Percentiles rank a stretch among this genome's conserved stretches.
These are phyloP conservation scores for Purpureocillium lavendulum DNA, from an alignment of 2,329 filamentous ascomycete genomes.

Conservation along the genomic window DNA sequence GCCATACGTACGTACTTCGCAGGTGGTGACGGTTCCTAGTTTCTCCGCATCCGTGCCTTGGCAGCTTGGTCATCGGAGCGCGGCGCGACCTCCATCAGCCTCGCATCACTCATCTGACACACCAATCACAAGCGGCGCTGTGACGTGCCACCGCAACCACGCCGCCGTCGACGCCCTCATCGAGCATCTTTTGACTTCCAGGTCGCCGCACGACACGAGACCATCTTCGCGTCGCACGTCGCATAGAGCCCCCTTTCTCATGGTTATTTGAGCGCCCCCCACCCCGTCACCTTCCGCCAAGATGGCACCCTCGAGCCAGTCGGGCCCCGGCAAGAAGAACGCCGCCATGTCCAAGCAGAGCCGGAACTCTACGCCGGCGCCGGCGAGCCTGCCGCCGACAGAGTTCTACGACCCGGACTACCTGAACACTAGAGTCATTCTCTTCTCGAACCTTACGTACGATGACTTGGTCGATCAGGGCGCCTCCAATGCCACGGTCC, in stretches of 20 bases:
- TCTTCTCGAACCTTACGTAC: conserved; percentile 51
- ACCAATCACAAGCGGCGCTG: conserved; percentile 2
- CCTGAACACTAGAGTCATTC: conserved; percentile 54
- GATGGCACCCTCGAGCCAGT: conserved; percentile 55
- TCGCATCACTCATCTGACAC: conserved; percentile 3
- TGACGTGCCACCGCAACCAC: too few species aligned
- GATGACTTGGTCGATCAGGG: conserved; percentile 63
- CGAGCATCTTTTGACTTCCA: too few species aligned
- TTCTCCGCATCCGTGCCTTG: conserved; percentile 2
- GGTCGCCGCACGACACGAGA: too few species aligned
- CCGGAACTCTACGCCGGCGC: conserved; percentile 65
- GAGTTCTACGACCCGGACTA: conserved; percentile 54
- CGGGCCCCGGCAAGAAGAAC: conserved; percentile 58
- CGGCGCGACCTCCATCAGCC: neutral
- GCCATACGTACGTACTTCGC: too few species aligned
- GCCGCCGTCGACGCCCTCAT: too few species aligned
- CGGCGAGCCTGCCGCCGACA: conserved; percentile 44
- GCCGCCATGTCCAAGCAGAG: conserved; percentile 58
- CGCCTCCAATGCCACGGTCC: conserved; percentile 47
- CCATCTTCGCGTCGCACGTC: too few species aligned
- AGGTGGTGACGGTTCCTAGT: neutral
- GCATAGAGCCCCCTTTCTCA: too few species aligned
- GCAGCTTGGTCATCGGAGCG: too few species aligned
- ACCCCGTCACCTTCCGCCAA: conserved; percentile 5
- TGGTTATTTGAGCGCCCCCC: neutral